Evolutionary conservation across 306 rosid genomes (phyloP).

Genomic region (Myrica gale): DNA sequence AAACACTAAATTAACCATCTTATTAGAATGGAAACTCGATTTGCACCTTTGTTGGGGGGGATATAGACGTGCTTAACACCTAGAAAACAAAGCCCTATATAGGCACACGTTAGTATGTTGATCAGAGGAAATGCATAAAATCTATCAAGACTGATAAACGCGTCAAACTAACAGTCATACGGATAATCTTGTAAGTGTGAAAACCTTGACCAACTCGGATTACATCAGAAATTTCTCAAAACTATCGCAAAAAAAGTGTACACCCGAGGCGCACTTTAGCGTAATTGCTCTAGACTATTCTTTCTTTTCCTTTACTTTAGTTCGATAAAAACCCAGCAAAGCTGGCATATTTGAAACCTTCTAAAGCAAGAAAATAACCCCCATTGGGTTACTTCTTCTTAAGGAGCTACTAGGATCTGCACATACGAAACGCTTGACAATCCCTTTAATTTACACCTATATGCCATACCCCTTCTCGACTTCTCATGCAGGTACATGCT

Average conservation of each 20-base stretch:
- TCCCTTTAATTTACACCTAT: too few species aligned
- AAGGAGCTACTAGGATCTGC: background rate
- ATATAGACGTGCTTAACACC: background rate
- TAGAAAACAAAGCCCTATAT: conserved; percentile 10
- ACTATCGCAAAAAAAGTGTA: background rate
- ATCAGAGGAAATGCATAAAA: conserved; percentile 15
- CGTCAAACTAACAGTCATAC: conserved; percentile 32
- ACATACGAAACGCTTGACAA: background rate
- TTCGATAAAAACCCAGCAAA: background rate
- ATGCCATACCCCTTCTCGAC: too few species aligned
- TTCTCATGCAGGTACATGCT: background rate
- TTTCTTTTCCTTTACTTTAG: background rate
- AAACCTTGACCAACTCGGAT: conserved; percentile 43
- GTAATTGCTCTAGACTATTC: background rate
- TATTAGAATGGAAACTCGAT: background rate
- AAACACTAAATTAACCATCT: background rate
- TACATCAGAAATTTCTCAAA: conserved; percentile 28
- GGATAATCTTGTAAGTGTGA: conserved; percentile 18
- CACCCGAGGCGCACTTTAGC: conserved; percentile 30
- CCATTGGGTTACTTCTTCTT: background rate
- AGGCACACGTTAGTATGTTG: conserved; percentile 24
- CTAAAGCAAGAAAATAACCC: background rate
- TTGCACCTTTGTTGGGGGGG: background rate
- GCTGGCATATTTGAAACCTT: background rate
- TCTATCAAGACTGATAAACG: conserved; percentile 25